Evolutionary conservation across 1,284 basidiomycete species (phyloP).

Genomic region (Malassezia caprae): DNA sequence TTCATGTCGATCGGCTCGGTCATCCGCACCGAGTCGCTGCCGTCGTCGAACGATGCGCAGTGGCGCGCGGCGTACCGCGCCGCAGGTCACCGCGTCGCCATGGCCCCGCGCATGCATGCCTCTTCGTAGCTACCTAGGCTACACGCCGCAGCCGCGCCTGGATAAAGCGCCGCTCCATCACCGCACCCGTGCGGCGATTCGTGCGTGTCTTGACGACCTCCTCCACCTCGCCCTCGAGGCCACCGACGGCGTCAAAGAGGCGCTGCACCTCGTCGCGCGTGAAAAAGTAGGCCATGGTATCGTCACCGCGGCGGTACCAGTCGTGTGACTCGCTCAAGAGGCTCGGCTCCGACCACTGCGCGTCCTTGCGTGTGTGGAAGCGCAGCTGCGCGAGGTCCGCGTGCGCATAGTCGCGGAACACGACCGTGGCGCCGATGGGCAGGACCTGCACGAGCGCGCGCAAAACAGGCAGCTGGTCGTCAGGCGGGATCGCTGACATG

Average conservation of each 20-base stretch:
- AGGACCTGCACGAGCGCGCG: constrained; percentile 19
- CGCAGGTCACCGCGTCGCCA: constrained; percentile 4
- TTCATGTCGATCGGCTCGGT: constrained; percentile 45
- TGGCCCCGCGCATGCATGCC: not conserved
- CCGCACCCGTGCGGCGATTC: constrained; percentile 29
- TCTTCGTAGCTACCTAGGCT: not conserved
- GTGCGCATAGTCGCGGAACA: constrained; percentile 49
- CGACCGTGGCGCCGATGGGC: constrained; percentile 28
- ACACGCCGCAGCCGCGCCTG: constrained; percentile 17
- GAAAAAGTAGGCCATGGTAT: constrained; percentile 49
- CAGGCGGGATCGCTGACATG: constrained; percentile 47
- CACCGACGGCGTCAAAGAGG: constrained; percentile 14
- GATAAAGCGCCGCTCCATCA: constrained; percentile 20
- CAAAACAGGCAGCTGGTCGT: constrained; percentile 29
- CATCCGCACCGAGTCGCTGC: constrained; percentile 30
- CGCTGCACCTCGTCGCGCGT: constrained; percentile 28
- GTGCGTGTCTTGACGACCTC: constrained; percentile 25
- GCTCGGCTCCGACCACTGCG: constrained; percentile 41
- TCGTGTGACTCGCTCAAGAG: constrained; percentile 30
- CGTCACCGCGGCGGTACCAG: constrained; percentile 47
- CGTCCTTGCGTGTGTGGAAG: constrained; percentile 44
- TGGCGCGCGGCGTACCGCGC: constrained; percentile 17
- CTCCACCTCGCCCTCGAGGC: constrained; percentile 27
- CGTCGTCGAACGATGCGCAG: constrained; percentile 4
- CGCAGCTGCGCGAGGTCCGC: constrained; percentile 48